These are phyloP conservation scores for Colletotrichum cuscutae DNA, from an alignment of 2,329 filamentous ascomycete species.

Conservation along the genomic window DNA sequence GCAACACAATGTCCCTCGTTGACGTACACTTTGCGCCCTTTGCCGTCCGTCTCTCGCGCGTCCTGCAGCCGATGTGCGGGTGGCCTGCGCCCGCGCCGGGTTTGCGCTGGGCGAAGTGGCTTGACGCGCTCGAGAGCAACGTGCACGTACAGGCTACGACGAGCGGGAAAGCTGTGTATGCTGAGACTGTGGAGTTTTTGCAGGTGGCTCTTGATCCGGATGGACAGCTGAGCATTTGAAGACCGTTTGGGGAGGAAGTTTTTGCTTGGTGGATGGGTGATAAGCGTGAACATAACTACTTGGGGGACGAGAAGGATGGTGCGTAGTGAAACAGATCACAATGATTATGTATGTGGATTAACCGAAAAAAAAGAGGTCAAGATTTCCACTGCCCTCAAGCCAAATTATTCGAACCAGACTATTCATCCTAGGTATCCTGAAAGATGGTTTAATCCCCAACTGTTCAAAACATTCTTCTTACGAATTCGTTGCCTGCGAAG, in stretches of 20 bases:
- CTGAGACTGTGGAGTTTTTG: conserved; percentile 69
- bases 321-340: background rate
- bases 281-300: background rate
- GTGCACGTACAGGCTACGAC: conserved; percentile 73
- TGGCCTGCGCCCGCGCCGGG: conserved; percentile 74
- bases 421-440: background rate
- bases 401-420: background rate
- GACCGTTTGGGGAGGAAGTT: background rate
- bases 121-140: conserved; percentile 74
- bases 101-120: conserved; percentile 74
- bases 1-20: conserved; percentile 66
- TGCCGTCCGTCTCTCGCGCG: conserved; percentile 73
- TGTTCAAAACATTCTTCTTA: background rate
- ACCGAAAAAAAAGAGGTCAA: background rate
- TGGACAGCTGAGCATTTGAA: conserved; percentile 1
- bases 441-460: background rate
- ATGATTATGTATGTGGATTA: background rate
- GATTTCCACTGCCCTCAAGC: background rate
- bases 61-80: conserved; percentile 71
- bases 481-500: conserved; percentile 6
- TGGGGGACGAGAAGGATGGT: too few species aligned
- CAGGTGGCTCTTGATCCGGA: conserved; percentile 20
- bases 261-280: background rate
- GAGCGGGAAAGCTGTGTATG: conserved; percentile 65
- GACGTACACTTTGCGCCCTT: conserved; percentile 83